Evolutionary conservation across 2,329 filamentous ascomycete genomes (phyloP).

Genomic region (Ophiostoma populinum): DNA sequence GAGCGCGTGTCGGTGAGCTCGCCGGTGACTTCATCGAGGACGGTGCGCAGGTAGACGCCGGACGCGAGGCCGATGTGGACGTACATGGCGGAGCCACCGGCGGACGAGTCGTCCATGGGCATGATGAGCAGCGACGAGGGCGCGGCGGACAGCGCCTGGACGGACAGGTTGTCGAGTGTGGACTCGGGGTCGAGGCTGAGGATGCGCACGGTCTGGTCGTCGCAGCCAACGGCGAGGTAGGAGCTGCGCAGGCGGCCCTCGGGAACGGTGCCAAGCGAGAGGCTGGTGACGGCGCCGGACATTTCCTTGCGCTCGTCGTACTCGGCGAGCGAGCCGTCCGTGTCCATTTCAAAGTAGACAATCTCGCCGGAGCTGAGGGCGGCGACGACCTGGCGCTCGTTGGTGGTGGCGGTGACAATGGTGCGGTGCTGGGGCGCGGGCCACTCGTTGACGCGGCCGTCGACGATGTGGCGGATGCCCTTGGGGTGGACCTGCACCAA

Average conservation of each 20-base stretch:
- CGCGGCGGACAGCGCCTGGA: slow-evolving; percentile 81
- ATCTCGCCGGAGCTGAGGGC: slow-evolving; percentile 93
- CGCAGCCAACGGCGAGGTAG: slow-evolving; percentile 89
- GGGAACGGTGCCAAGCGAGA: slow-evolving; percentile 87
- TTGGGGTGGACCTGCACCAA: slow-evolving; percentile 92
- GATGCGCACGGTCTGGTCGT: slow-evolving; percentile 89
- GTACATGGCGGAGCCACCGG: slow-evolving; percentile 75
- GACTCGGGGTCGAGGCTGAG: slow-evolving; percentile 79
- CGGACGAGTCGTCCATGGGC: slow-evolving; percentile 86
- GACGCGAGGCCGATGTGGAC: slow-evolving; percentile 92
- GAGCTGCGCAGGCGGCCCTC: slow-evolving; percentile 78
- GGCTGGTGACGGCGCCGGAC: slow-evolving; percentile 83
- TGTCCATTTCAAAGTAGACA: slow-evolving; percentile 95
- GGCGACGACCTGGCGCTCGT: slow-evolving; percentile 81
- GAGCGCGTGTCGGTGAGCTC: slow-evolving; percentile 90
- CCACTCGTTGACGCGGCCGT: slow-evolving; percentile 79
- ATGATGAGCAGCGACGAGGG: slow-evolving; percentile 84
- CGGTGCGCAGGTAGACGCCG: slow-evolving; percentile 87
- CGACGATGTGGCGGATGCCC: slow-evolving; percentile 76
- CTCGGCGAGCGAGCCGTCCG: slow-evolving; percentile 76
- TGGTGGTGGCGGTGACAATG: slow-evolving; percentile 87
- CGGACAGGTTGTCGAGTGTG: slow-evolving; percentile 81
- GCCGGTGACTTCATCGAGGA: slow-evolving; percentile 87
- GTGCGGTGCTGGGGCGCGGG: slow-evolving; percentile 81
- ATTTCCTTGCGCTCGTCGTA: slow-evolving; percentile 92